These are phyloP conservation scores for Pulveroboletus ravenelii DNA, from an alignment of 768 basidiomycete species.

Conservation along the genomic window DNA sequence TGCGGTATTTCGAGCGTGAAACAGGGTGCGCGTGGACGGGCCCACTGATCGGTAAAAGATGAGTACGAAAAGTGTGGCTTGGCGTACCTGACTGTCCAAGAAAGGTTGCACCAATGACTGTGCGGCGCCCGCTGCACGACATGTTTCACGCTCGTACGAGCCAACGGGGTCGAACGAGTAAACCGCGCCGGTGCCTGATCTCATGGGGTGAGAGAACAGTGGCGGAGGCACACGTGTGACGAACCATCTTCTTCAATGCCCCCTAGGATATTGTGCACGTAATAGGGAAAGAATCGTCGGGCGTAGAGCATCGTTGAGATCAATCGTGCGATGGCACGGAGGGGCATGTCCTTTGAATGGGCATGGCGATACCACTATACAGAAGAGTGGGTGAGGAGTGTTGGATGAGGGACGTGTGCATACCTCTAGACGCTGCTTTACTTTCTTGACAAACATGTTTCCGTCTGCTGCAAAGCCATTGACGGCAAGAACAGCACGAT, in stretches of 20 bases:
- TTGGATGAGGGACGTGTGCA: constrained; percentile 22
- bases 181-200: constrained; percentile 84
- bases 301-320: constrained; percentile 98
- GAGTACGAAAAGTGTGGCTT: constrained; percentile 29
- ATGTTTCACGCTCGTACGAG: constrained; percentile 94
- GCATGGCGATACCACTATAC: constrained; percentile 94
- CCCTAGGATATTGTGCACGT: constrained; percentile 93
- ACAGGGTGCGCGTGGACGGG: constrained; percentile 26
- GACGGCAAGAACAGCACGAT: constrained; percentile 88
- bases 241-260: constrained; percentile 95
- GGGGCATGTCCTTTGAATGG: constrained; percentile 95
- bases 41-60: constrained; percentile 44
- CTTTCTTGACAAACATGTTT: constrained; percentile 95
- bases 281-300: constrained; percentile 97
- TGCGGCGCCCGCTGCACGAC: constrained; percentile 95
- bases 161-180: constrained; percentile 99
- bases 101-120: constrained; percentile 93
- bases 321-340: constrained; percentile 93
- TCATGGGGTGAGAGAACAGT: constrained; percentile 4
- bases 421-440: constrained; percentile 93
- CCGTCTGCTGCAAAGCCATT: constrained; percentile 98
- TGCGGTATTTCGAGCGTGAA: constrained; percentile 42
- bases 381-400: background rate
- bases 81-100: constrained; percentile 92
- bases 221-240: constrained; percentile 24